Base-by-base conservation (phyloP, 208 protist genomes). In the Trypanosoma rangeli region DNA sequence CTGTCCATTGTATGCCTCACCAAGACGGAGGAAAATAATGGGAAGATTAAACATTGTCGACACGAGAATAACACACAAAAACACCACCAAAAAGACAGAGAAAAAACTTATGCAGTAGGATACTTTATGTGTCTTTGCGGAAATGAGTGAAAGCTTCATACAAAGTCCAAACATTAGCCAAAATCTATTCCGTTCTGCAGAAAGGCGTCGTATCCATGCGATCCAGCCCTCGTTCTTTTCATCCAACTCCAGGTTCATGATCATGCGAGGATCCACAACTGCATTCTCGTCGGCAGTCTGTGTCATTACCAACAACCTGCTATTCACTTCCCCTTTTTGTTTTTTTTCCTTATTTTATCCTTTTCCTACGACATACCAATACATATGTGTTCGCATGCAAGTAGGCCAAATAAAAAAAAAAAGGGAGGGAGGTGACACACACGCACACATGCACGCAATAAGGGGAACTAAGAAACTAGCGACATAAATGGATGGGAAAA, bases 1-100 rank as follows among this genome's bases (percentile, higher is more conserved):
- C 26, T 82, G 28, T 8, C 84, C 86, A 9, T 70, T 50, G 5
- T 63, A 55, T 15, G 56, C 35, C 60, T 95, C 83, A 1, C 73
- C 86, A 16, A 95, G 76, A 0, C 79, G 69, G 42, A 95, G 63
- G 65, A 92, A 90, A 2, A 95, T 70, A 49, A 87, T 61, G 2
- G 86, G 78, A 12, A 95, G 57, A 53, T 81, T 87, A 44, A 78
- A 81, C 20, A 95, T 71, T 8, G 83, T 64, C 29, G 90, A 88
- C 31, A 92, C 15, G 58, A 92, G 69, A 1, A 87, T 31, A 3
- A 83, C 75, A 49, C 78, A 90, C 8, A 90, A 44, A 37, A 81
- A 66, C 33, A 95, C 87, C 0, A 93, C 87, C 20, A 85, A 60
- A 50, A 79, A 84, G 10, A 88, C 76, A 0, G 85, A 87, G 60